phyloP scores from a whole-genome alignment of 2,329 filamentous ascomycete species.

The Sclerotinia trifoliorum region DNA sequence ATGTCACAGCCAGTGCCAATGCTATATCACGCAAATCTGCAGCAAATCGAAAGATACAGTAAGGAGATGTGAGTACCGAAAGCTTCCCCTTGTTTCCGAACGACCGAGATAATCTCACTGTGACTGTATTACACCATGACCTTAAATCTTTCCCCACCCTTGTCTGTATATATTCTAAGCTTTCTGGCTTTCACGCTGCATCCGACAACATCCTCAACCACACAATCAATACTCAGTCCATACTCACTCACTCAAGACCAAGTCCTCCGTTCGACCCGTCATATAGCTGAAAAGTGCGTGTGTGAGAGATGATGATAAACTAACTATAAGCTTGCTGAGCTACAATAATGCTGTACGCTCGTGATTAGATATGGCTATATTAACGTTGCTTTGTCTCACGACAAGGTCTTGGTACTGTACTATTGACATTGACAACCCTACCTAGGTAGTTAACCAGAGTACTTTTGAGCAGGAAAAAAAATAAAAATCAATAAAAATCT shows the following conservation, averaged over 20 bases:
- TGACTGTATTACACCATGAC: too few species aligned
- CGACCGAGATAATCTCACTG: slow-evolving; percentile 11
- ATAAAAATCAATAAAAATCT: not conserved
- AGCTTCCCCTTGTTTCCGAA: slow-evolving; percentile 17
- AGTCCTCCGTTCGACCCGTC: not conserved
- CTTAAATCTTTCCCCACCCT: not conserved
- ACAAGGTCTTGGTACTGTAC: slow-evolving; percentile 5
- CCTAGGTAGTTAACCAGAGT: not conserved
- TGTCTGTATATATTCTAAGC: not conserved
- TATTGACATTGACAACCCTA: not conserved
- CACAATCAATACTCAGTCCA: not conserved
- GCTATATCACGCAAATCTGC: not conserved
- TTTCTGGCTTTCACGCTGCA: not conserved
- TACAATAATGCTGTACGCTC: not conserved
- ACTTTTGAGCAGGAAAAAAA: not conserved
- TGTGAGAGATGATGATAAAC: not conserved
- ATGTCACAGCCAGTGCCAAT: not conserved
- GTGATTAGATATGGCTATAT: not conserved
- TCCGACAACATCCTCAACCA: not conserved
- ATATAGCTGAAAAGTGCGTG: not conserved
- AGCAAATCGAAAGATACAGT: not conserved
- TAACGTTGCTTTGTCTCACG: not conserved
- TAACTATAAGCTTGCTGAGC: not conserved
- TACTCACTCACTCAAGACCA: not conserved
- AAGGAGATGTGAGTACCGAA: slow-evolving; percentile 7